phyloP scores from a whole-genome alignment of 2,329 filamentous ascomycete species.

The Metarhizium guizhouense region DNA sequence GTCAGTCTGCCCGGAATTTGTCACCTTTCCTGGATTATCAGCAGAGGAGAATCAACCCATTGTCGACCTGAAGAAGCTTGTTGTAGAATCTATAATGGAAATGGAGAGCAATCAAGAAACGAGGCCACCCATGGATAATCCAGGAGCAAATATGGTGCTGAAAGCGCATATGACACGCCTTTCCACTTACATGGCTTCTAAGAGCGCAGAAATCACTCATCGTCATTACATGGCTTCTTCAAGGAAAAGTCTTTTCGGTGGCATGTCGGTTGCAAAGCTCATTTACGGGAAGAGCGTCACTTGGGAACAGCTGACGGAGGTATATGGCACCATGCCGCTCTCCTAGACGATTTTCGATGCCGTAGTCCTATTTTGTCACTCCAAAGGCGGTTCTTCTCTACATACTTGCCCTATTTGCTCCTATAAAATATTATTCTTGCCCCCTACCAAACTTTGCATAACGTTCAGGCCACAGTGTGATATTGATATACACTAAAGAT shows the following conservation, averaged over 20 bases:
- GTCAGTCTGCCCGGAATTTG: constrained; percentile 24
- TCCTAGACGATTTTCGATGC: neutral
- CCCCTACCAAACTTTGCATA: too few relatives aligned
- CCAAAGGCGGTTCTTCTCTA: too few relatives aligned
- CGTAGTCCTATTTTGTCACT: too few relatives aligned
- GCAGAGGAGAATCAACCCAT: constrained; percentile 18
- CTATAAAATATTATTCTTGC: too few relatives aligned
- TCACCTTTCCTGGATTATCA: constrained; percentile 18
- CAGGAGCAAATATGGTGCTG: neutral
- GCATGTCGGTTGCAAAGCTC: constrained; percentile 11
- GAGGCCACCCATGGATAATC: constrained; percentile 7
- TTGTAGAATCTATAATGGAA: constrained; percentile 8
- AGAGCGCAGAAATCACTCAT: constrained; percentile 11
- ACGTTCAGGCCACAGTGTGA: too few relatives aligned
- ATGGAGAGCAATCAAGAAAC: constrained; percentile 7
- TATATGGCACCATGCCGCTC: constrained; percentile 12
- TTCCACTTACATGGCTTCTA: constrained; percentile 14
- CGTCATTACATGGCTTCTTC: constrained; percentile 15
- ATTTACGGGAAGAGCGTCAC: constrained; percentile 12
- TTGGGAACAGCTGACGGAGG: constrained; percentile 16
- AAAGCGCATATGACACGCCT: constrained; percentile 8
- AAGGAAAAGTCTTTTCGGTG: constrained; percentile 11
- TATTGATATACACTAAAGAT: too few relatives aligned
- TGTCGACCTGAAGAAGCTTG: constrained; percentile 9
- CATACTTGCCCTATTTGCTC: too few relatives aligned